Conservation (phyloP, 768 basidiomycete genomes). For the Lactarius trivialis region DNA sequence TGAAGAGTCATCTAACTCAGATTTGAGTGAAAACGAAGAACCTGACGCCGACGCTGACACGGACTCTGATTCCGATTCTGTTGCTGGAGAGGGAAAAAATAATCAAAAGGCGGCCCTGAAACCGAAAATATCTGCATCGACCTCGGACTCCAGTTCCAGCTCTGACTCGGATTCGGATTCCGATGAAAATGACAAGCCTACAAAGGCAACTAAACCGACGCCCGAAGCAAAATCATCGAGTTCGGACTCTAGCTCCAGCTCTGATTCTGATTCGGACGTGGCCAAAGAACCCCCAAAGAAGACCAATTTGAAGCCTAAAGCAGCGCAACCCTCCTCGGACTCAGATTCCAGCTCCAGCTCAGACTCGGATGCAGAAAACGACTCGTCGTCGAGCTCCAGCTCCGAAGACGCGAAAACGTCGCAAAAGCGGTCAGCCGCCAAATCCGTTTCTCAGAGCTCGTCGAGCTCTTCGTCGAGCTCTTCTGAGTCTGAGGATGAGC, state of each 20-base stretch:
- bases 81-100: background rate
- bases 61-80: background rate
- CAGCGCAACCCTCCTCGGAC: constrained; percentile 21
- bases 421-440: constrained; percentile 8
- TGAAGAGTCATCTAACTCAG: constrained; percentile 20
- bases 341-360: constrained; percentile 28
- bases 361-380: constrained; percentile 27
- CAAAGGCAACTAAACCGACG: constrained; percentile 4
- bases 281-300: background rate
- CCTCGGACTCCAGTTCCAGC: constrained; percentile 24
- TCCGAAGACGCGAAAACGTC: constrained; percentile 4
- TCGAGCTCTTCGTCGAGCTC: constrained; percentile 24
- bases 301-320: constrained; percentile 2
- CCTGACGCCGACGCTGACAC: background rate
- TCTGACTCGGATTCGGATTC: constrained; percentile 9
- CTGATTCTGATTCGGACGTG: constrained; percentile 2
- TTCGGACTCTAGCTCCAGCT: constrained; percentile 13
- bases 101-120: background rate
- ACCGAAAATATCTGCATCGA: constrained; percentile 7
- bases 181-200: constrained; percentile 20
- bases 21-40: constrained; percentile 12
- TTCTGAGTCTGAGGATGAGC: constrained; percentile 17
- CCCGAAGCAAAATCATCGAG: background rate
- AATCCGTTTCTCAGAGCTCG: constrained; percentile 1
- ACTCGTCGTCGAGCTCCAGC: constrained; percentile 7